phyloP scores from a whole-genome alignment of 768 basidiomycete genomes.

The Gymnopilus dilepis region DNA sequence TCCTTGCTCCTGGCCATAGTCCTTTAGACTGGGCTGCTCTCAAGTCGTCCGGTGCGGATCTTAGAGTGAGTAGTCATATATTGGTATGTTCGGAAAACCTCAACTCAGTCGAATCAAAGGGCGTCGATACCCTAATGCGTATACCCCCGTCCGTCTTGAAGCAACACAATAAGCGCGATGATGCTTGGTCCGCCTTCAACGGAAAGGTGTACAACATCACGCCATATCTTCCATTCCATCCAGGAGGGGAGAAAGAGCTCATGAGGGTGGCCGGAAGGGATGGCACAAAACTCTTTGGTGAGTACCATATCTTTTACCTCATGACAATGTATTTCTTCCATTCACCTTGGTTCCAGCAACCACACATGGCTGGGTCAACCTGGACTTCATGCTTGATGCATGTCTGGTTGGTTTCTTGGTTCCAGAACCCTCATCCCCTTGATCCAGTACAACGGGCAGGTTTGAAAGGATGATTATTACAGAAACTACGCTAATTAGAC shows the following conservation, averaged over 20 bases:
- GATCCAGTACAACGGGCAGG: not conserved
- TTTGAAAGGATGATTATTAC: constrained; percentile 1
- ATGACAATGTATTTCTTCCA: not conserved
- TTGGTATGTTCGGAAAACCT: constrained; percentile 24
- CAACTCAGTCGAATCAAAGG: constrained; percentile 49
- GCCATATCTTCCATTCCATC: constrained; percentile 89
- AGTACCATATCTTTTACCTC: constrained; percentile 30
- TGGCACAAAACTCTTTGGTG: constrained; percentile 93
- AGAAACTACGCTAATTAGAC: constrained; percentile 12
- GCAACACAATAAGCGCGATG: constrained; percentile 79
- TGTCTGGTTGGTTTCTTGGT: constrained; percentile 93
- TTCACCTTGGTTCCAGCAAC: constrained; percentile 52
- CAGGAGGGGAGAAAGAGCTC: constrained; percentile 92
- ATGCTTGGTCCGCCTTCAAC: constrained; percentile 92
- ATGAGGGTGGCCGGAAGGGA: constrained; percentile 96
- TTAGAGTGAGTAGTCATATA: constrained; percentile 56
- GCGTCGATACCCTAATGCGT: constrained; percentile 68
- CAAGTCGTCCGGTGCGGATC: constrained; percentile 79
- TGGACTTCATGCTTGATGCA: constrained; percentile 93
- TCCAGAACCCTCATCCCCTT: constrained; percentile 53
- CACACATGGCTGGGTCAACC: constrained; percentile 97
- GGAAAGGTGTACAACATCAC: constrained; percentile 98
- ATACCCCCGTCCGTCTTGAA: constrained; percentile 81
- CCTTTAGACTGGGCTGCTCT: constrained; percentile 93
- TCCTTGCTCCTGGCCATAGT: constrained; percentile 88